Base-by-base conservation (phyloP, 192 early-diverging fungal genomes). In the Backusella liffmaniae region DNA sequence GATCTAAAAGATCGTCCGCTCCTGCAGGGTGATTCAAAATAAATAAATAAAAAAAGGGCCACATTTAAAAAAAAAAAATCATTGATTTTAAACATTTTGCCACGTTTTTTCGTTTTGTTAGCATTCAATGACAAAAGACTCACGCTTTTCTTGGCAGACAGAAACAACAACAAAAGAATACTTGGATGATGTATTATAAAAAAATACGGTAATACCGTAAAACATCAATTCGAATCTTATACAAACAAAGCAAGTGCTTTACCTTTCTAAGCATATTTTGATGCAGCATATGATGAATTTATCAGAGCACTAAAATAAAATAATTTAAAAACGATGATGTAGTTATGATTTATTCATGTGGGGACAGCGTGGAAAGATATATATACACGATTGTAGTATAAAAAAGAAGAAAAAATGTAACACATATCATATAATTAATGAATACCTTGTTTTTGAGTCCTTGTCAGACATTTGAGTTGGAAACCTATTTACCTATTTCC, bases 381-480 rank as follows among this genome's bases (percentile, higher is more conserved):
- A 59, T 26, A 21, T 62, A 29, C 12, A 29, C 56, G 23, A 62
- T 62, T 62, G 56, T 62, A 29, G 3, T 62, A 23, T 23, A 62
- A 62, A 62, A 32, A 3, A 32, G 3, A 53, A 53, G n/a, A 26
- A 6, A 21, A 62, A 62, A 62, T 62, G 23, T 62, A 62, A 62
- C 56, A 62, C 26, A 26, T 32, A 32, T 62, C 53, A 59, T 49
- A 49, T 59, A 59, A 59, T 23, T 59, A 59, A 59, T 59, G 21
- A 59, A 59, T 59, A 23, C 21, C 23, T 59, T 59, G 9, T 12
- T 59, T 62, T 62, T 62, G 56, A 29, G 10, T 62, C 18, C 56
- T 62, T 62, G 56, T 62, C 56, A 62, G 56, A 62, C 56, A 62
- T 62, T 62, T 62, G 56, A 62, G 26, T 62, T 62, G 26, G 56